Evolutionary conservation across 164 flowering plant genomes (phyloP).

Genomic region (Platanus orientalis): DNA sequence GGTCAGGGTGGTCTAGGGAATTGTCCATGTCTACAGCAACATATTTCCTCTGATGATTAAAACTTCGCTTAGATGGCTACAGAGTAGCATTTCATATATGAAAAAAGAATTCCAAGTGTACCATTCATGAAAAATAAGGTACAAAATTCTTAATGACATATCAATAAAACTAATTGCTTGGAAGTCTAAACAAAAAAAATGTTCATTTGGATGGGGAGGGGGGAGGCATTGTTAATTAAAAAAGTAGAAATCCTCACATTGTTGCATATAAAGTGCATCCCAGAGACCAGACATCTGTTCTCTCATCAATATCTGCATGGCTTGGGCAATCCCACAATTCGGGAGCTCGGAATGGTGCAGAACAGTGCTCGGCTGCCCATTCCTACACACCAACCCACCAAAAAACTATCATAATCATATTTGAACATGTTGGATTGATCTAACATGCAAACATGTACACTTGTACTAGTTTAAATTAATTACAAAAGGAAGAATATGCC

Average conservation of each 20-base stretch:
- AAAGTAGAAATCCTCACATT: slow-evolving; percentile 54
- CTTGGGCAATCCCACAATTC: slow-evolving; percentile 99
- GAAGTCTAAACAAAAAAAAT: neutral
- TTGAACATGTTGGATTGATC: slow-evolving; percentile 2
- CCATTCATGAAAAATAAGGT: too few species aligned
- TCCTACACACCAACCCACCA: slow-evolving; percentile 46
- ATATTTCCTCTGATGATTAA: too few species aligned
- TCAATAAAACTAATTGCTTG: neutral
- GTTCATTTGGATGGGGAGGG: neutral
- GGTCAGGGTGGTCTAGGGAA: too few species aligned
- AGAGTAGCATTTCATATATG: too few species aligned
- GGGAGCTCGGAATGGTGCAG: slow-evolving; percentile 94
- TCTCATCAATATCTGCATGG: slow-evolving; percentile 86
- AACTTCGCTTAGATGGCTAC: too few species aligned
- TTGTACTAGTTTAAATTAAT: neutral
- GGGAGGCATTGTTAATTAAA: neutral
- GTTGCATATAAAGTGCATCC: slow-evolving; percentile 95
- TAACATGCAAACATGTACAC: neutral
- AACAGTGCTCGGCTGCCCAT: slow-evolving; percentile 98
- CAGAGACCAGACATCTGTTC: slow-evolving; percentile 96
- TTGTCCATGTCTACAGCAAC: too few species aligned
- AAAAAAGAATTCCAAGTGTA: too few species aligned
- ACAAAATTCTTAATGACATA: too few species aligned
- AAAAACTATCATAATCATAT: neutral
- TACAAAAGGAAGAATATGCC: neutral